Evolutionary conservation across 257 asterid genomes (phyloP).

Genomic region (Solanum corneliomulleri): DNA sequence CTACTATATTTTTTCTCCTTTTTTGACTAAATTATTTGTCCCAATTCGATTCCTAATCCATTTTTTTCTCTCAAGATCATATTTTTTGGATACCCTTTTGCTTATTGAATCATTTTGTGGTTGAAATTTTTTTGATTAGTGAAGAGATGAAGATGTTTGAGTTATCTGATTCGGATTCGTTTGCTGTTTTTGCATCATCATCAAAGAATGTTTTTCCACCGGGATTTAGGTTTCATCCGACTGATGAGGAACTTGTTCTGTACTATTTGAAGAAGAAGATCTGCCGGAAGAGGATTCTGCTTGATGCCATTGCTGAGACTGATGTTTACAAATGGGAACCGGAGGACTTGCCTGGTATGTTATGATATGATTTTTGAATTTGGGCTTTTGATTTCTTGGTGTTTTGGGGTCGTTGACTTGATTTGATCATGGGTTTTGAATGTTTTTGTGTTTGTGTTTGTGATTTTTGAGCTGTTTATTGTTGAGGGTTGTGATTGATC

Average conservation of each 20-base stretch:
- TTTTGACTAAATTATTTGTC: background rate
- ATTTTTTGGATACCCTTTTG: background rate
- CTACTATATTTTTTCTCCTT: background rate
- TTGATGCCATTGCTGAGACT: conserved; percentile 54
- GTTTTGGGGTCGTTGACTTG: conserved; percentile 1
- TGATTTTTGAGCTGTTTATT: background rate
- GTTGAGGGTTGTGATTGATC: background rate
- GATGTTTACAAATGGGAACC: conserved; percentile 88
- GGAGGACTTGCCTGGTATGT: conserved; percentile 69
- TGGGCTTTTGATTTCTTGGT: background rate
- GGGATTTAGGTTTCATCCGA: conserved; percentile 91
- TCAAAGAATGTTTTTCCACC: conserved; percentile 38
- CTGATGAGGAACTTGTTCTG: conserved; percentile 75
- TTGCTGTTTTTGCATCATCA: background rate
- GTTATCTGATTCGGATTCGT: background rate
- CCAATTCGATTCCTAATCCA: background rate
- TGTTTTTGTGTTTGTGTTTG: background rate
- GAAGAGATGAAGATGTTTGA: background rate
- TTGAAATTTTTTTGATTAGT: background rate
- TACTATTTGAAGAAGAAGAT: conserved; percentile 67
- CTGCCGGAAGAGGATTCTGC: conserved; percentile 26
- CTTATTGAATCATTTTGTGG: background rate
- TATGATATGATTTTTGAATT: background rate
- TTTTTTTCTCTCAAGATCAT: background rate
- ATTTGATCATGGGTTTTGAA: background rate